phyloP scores from a whole-genome alignment of 306 rosid genomes.

The Prunus mume region DNA sequence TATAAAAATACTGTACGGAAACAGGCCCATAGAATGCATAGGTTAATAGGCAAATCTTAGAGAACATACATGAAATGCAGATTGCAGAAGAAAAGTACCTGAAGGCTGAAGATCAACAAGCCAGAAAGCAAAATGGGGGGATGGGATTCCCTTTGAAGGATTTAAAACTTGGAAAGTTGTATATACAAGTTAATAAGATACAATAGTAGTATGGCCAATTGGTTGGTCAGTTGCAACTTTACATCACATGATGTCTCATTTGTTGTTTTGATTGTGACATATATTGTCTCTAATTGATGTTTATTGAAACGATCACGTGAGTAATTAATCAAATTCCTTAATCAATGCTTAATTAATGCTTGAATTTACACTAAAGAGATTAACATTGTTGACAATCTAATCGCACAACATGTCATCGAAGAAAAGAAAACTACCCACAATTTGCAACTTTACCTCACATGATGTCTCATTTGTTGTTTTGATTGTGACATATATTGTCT shows the following conservation, averaged over 20 bases:
- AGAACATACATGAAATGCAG: neutral
- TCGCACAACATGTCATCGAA: no score
- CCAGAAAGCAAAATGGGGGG: neutral
- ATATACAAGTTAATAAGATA: slow-evolving; percentile 7
- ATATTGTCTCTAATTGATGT: neutral
- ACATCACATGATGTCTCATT: slow-evolving; percentile 37
- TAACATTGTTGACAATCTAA: neutral
- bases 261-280: slow-evolving; percentile 28
- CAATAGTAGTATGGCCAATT: slow-evolving; percentile 15
- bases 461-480: slow-evolving; percentile 29
- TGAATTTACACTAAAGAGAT: neutral
- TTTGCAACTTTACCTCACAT: slow-evolving; percentile 45
- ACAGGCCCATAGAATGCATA: neutral
- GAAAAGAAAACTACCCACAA: no score
- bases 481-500: slow-evolving; percentile 14
- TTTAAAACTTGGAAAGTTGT: neutral
- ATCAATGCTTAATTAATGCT: neutral
- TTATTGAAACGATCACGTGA: slow-evolving; percentile 23
- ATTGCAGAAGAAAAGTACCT: neutral
- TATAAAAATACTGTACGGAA: no score
- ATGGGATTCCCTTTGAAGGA: slow-evolving; percentile 55
- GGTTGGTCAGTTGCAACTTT: slow-evolving; percentile 50
- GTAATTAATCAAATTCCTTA: slow-evolving; percentile 10
- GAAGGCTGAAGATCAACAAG: neutral
- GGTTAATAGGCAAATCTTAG: neutral